Evolutionary conservation across 495 filamentous ascomycete species (phyloP).

Genomic region (Lasiosphaeria hispida): DNA sequence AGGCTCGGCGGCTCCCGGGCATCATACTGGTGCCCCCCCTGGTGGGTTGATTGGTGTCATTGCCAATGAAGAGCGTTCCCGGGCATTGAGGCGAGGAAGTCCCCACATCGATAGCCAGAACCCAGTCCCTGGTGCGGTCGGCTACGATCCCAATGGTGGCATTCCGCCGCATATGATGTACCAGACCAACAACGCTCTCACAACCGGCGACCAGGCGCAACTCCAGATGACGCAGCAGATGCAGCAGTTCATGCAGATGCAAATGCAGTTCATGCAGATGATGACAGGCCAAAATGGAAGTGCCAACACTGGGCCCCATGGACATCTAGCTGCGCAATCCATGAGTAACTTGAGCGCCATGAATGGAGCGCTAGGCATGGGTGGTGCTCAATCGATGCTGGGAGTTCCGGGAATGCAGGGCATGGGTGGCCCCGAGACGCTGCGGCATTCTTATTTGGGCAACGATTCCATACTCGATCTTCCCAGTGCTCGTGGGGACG

Average conservation of each 20-base stretch:
- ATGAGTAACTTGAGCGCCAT: conserved; percentile 29
- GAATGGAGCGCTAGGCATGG: conserved; percentile 15
- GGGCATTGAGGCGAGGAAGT: conserved; percentile 75
- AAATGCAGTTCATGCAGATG: conserved; percentile 91
- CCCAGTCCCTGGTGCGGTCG: conserved; percentile 31
- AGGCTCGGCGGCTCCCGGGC: conserved; percentile 49
- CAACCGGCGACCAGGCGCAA: conserved; percentile 70
- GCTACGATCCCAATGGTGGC: conserved; percentile 43
- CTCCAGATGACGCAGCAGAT: conserved; percentile 86
- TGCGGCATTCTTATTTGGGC: conserved; percentile 46
- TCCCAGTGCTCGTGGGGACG: conserved; percentile 33
- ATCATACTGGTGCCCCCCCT: conserved; percentile 38
- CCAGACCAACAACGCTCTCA: conserved; percentile 40
- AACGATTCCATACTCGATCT: conserved; percentile 38
- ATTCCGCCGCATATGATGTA: conserved; percentile 52
- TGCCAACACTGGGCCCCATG: conserved; percentile 33
- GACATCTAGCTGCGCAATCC: conserved; percentile 34
- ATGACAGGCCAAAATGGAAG: conserved; percentile 48
- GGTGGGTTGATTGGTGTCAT: conserved; percentile 92
- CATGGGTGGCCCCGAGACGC: conserved; percentile 28
- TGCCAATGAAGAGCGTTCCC: conserved; percentile 74
- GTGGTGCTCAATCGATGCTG: conserved; percentile 13
- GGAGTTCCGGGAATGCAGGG: conserved; percentile 16
- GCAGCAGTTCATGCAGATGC: conserved; percentile 88
- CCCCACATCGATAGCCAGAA: conserved; percentile 57